Base-by-base conservation (phyloP, 2,329 filamentous ascomycete species). In the Curvularia sp. region DNA sequence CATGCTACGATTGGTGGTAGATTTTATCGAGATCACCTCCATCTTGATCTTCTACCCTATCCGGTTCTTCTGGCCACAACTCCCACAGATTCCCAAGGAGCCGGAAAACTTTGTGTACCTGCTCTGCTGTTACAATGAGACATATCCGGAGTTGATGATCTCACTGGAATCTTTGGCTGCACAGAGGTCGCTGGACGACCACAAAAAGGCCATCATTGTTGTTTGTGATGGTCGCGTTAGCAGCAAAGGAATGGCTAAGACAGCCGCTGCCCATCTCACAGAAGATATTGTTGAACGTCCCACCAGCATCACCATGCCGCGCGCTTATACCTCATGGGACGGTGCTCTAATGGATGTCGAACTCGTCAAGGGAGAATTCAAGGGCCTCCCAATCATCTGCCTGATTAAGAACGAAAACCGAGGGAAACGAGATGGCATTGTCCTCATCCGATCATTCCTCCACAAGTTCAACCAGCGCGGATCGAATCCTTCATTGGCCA, bases 341-440 rank as follows among this genome's bases (percentile, higher is more conserved):
- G 43, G 38, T n/a, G 50, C 20, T 13, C 33, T 35, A 9, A 57
- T 57, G 43, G 35, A 57, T 6, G 28, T 43, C 4, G 49, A 57
- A 22, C 41, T 57, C 4, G 46, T 57, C 20, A 49, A 53, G 28
- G 55, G 55, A 5, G 49, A 53, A 49, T 57, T 57, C 22, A 42
- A 50, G 35, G 55, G 49, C 2, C 28, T 57, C 2, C 55, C 49
- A 20, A 48, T 57, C 43, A 22, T 57, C 8, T 57, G 49, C 39
- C 20, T 57, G 12, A 49, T 57, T 35, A 57, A 57, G 20, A 53
- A 57, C 15, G 43, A 57, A 7, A 57, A 57, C 15, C 55, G 55
- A n/a, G 55, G 55, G 3, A 57, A 57, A 41, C 49, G 55, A 18
- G 55, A 57, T 5, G 55, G 55, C 4, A 48, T 57, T 31, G 22